Percentiles rank a stretch among this genome's conserved stretches.
These are phyloP conservation scores for Spathaspora sp. DNA, from an alignment of 805 yeast genomes.

Conservation along the genomic window DNA sequence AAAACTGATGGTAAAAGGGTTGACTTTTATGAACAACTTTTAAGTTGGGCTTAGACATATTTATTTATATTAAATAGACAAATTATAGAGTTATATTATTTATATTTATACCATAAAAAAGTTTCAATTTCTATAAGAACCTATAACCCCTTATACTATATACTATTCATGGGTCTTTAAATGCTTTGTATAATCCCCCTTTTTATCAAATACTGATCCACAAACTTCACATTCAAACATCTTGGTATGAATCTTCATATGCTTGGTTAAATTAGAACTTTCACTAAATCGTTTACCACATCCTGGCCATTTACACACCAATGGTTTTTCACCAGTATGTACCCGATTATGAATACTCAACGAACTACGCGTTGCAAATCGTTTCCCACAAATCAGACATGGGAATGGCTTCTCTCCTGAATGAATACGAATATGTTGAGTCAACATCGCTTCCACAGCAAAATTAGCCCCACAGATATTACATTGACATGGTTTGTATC, in stretches of 20 bases:
- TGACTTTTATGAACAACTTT: slow-evolving; percentile 31
- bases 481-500: slow-evolving; percentile 77
- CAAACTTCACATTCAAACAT: slow-evolving; percentile 50
- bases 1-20: slow-evolving; percentile 22
- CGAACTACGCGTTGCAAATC: slow-evolving; percentile 79
- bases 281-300: slow-evolving; percentile 87
- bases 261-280: slow-evolving; percentile 84
- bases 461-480: slow-evolving; percentile 63
- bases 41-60: slow-evolving; percentile 15
- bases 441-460: slow-evolving; percentile 72
- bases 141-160: neutral
- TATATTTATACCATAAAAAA: neutral
- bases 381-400: slow-evolving; percentile 71
- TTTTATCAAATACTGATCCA: slow-evolving; percentile 45
- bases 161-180: slow-evolving; percentile 8
- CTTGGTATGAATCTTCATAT: slow-evolving; percentile 72
- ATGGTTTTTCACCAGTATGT: slow-evolving; percentile 90
- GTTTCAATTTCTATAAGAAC: neutral
- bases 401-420: slow-evolving; percentile 85
- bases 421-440: slow-evolving; percentile 80
- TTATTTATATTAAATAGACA: neutral
- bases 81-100: neutral
- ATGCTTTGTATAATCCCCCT: slow-evolving; percentile 12
- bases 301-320: slow-evolving; percentile 71
- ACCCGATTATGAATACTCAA: slow-evolving; percentile 78